Evolutionary conservation across 106 monocot genomes (phyloP), one percentile per base, ranked within the genome.

Genomic region (Platanthera zijinensis): DNA sequence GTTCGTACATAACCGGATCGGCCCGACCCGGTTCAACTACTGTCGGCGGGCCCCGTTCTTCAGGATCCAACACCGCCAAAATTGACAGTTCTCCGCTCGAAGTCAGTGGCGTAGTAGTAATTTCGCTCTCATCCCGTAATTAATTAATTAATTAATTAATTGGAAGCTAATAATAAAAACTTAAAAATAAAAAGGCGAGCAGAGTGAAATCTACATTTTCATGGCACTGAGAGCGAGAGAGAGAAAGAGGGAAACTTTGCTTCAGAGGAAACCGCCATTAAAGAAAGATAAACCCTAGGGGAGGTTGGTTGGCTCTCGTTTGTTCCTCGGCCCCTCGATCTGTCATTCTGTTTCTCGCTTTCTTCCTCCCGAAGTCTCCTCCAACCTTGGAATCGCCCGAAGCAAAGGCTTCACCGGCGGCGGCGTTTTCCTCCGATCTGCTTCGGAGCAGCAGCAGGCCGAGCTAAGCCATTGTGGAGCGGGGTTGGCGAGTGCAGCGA

Each of bases 251-350:
- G 57, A 48, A 59, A 32, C 57, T 19, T 76, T 76, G 56, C 75
- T 59, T 76, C 5, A 39, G 75, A 61, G 59, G 56, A 59, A 48
- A 59, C 57, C 18, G 59, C 10, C 47, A 18, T 59, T 56, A 59
- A 57, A 45, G 15, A 67, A 77, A 53, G 77, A 57, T 11, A 45
- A 72, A 72, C 74, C 74, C 74, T 74, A 74, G 59, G 2, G 2
- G 13, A 68, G 73, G 32, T 80, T 59, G 64, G 50, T 80, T 74
- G 49, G 17, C 52, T 80, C 63, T 64, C 74, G n/a, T 57, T 57
- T 32, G 14, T 51, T 74, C 74, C 13, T 1, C 49, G 8, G 19
- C 52, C 11, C 30, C 12, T 52, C 52, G 28, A 18, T 73, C 49
- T 74, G 5, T 10, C 66, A 66, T 66, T 52, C 2, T 51, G 48